Evolutionary conservation across 2,329 filamentous ascomycete genomes (phyloP).

Genomic region (Monilinia polystroma): DNA sequence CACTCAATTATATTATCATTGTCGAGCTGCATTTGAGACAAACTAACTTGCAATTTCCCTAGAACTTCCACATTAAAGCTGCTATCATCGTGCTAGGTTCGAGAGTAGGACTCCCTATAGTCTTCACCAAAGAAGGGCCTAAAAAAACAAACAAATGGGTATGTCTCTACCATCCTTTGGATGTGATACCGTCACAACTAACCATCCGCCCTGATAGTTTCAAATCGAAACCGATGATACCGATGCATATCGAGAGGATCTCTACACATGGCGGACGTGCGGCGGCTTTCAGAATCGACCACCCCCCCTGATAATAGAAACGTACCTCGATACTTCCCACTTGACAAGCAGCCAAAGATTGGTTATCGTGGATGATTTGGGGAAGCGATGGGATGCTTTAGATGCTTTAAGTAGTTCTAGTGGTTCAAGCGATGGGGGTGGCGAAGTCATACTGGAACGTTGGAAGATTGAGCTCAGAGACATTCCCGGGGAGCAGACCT

Average conservation of each 20-base stretch:
- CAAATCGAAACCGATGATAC: conserved; percentile 93
- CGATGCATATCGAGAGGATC: conserved; percentile 78
- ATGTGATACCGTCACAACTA: background rate
- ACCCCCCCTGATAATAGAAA: conserved; percentile 83
- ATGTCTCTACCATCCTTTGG: conserved; percentile 40
- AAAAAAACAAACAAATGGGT: conserved; percentile 86
- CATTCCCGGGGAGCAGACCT: conserved; percentile 47
- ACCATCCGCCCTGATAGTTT: conserved; percentile 59
- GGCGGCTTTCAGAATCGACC: conserved; percentile 76
- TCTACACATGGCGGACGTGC: conserved; percentile 77
- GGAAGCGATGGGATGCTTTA: conserved; percentile 88
- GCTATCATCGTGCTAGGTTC: conserved; percentile 81
- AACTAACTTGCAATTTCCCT: conserved; percentile 28
- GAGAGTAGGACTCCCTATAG: conserved; percentile 64
- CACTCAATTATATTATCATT: conserved; percentile 9
- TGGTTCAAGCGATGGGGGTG: conserved; percentile 41
- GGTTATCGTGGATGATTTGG: conserved; percentile 82
- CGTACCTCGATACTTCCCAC: conserved; percentile 77
- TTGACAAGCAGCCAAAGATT: conserved; percentile 83
- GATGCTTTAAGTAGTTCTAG: conserved; percentile 72
- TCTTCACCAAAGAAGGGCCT: conserved; percentile 53
- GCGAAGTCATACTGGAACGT: conserved; percentile 80
- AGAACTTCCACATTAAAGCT: conserved; percentile 93
- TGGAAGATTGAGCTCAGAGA: conserved; percentile 84
- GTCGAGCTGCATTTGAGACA: conserved; percentile 8